Evolutionary conservation across 352 stramenopile species (phyloP).

Genomic region (Phytopythium boreale): DNA sequence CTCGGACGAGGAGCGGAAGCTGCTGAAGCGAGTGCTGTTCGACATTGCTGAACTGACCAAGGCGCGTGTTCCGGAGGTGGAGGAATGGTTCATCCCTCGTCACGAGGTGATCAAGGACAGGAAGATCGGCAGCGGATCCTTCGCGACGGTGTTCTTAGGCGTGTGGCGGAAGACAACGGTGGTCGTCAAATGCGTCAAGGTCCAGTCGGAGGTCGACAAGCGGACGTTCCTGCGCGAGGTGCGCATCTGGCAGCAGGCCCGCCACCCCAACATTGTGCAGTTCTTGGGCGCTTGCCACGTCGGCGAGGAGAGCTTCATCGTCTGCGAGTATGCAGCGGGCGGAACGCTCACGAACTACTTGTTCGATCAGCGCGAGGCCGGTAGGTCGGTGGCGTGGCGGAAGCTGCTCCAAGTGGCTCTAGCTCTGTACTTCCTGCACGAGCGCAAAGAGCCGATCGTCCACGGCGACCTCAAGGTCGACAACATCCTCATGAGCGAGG

Average conservation of each 20-base stretch:
- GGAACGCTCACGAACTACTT: slow-evolving; percentile 16
- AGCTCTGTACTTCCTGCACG: slow-evolving; percentile 18
- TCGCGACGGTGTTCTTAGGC: slow-evolving; percentile 12
- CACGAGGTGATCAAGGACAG: slow-evolving; percentile 13
- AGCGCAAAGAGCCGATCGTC: slow-evolving; percentile 10
- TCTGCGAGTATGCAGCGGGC: slow-evolving; percentile 15
- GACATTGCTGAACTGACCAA: slow-evolving; percentile 4
- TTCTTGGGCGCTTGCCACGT: slow-evolving; percentile 22
- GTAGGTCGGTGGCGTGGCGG: slow-evolving; percentile 13
- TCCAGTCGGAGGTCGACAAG: slow-evolving; percentile 10
- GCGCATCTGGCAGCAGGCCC: slow-evolving; percentile 13
- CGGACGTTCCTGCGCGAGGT: slow-evolving; percentile 16
- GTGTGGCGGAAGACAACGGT: slow-evolving; percentile 16
- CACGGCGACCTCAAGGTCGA: slow-evolving; percentile 26
- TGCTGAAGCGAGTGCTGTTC: slow-evolving; percentile 2
- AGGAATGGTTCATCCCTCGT: slow-evolving; percentile 17
- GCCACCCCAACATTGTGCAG: slow-evolving; percentile 17
- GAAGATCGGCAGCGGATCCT: slow-evolving; percentile 9
- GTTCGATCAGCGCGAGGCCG: background rate
- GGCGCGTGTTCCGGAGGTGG: slow-evolving; percentile 3
- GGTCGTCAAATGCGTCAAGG: slow-evolving; percentile 19
- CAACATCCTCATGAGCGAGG: slow-evolving; percentile 21
- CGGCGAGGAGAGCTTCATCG: slow-evolving; percentile 12
- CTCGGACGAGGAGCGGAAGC: slow-evolving; percentile 2
- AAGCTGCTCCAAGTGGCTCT: slow-evolving; percentile 25